Evolutionary conservation across 148 eudicot species (phyloP).

Genomic region (Bassia scoparia): DNA sequence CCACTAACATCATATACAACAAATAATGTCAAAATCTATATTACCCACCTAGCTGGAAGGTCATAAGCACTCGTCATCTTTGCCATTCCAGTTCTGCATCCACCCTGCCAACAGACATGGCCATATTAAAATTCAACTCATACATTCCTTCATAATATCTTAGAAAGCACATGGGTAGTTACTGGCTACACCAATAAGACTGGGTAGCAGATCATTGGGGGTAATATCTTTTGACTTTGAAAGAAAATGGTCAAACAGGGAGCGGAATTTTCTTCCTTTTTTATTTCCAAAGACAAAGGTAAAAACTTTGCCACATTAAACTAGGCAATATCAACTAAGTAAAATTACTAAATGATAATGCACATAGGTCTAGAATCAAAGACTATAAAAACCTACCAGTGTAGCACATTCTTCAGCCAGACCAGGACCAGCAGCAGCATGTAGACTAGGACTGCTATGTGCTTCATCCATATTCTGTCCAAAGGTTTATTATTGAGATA

Average conservation of each 20-base stretch:
- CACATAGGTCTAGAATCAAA: background rate
- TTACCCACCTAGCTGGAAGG: conserved; percentile 88
- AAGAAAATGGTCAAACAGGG: too few relatives aligned
- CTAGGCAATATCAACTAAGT: background rate
- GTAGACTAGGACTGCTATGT: conserved; percentile 95
- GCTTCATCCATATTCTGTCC: conserved; percentile 91
- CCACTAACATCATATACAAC: background rate
- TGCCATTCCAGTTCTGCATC: conserved; percentile 99
- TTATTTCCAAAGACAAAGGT: background rate
- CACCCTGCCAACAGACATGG: conserved; percentile 63
- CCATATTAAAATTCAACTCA: conserved; percentile 8
- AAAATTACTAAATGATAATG: background rate
- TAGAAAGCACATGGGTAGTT: conserved; percentile 1
- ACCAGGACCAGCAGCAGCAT: conserved; percentile 97
- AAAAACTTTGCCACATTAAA: background rate
- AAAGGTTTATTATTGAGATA: conserved; percentile 8
- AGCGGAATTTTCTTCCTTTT: too few relatives aligned
- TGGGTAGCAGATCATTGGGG: background rate
- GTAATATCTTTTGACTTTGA: background rate
- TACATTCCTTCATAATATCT: background rate
- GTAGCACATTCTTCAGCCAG: conserved; percentile 95
- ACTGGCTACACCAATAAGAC: background rate
- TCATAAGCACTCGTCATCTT: conserved; percentile 92
- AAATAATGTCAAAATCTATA: background rate
- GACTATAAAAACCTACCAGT: conserved; percentile 46